Base-by-base conservation (phyloP, 2,329 filamentous ascomycete genomes). In the Metarhizium anisopliae region DNA sequence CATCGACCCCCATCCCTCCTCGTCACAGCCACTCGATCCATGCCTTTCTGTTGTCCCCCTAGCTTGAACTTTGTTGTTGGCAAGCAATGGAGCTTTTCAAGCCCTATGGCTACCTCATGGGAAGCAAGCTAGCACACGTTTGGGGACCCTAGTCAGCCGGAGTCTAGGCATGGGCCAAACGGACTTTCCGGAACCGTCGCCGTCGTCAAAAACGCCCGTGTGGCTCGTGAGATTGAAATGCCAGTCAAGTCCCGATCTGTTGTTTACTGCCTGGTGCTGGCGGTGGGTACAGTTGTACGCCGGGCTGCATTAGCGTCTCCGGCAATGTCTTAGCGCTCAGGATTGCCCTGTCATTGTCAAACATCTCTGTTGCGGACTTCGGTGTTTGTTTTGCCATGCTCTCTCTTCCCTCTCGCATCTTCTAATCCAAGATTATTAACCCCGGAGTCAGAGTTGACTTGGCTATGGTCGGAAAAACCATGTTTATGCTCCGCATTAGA, bases 171-270 rank as follows among this genome's bases (percentile, higher is more conserved):
- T 10, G 30, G 43, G 14, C 40, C 40, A 30, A 35, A 38, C 52
- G 52, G 43, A 49, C 43, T 35, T 54, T 54, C 43, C 52, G 52
- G 52, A 54, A 54, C 32, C 32, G 43, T 38, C 32, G 18, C 38
- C 43, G 29, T 54, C 25, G 25, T 25, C 25, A 25, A 4, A 25
- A 25, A 25, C 25, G 25, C 25, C 25, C 25, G 25, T 25, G 25
- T 25, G 25, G 25, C 25, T 25, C 25, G 25, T 25, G 25, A 25
- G 25, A 25, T 25, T 25, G 25, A 4, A 4, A 25, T 25, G 25
- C 25, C 25, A 25, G 25, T 25, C 25, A 25, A 25, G 25, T 4
- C 25, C 25, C 25, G 25, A 25, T 25, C 25, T 25, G 25, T 25
- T 25, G 25, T 25, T 25, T 25, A 25, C 25, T 4, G 25, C 25